phyloP scores from a whole-genome alignment of 2,329 filamentous ascomycete species.

The Ceratocystis cubensis region DNA sequence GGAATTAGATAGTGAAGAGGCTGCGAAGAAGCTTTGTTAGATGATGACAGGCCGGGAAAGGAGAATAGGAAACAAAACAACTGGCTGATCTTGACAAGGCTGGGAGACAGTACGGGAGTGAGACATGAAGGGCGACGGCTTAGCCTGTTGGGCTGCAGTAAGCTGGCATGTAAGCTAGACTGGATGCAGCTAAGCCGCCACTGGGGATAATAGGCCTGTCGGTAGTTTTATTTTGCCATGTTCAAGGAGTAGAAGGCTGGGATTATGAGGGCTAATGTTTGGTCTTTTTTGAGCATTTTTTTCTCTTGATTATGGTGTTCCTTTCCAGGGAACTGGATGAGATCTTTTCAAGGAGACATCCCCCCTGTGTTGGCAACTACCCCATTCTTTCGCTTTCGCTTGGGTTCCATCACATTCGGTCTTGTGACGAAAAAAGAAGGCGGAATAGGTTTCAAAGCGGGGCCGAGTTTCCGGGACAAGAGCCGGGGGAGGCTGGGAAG shows the following conservation, averaged over 20 bases:
- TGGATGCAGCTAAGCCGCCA: background rate
- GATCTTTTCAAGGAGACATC: background rate
- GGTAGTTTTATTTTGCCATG: background rate
- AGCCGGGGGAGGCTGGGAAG: background rate
- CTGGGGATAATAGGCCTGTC: background rate
- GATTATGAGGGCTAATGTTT: background rate
- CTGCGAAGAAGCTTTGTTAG: background rate
- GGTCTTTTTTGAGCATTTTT: background rate
- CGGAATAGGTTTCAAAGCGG: background rate
- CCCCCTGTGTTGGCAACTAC: background rate
- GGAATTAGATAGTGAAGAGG: slow-evolving; percentile 16
- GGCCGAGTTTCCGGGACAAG: background rate
- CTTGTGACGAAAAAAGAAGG: slow-evolving; percentile 3
- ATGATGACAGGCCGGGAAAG: background rate
- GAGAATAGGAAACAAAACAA: background rate
- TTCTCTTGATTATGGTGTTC: too few relatives aligned
- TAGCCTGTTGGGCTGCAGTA: background rate
- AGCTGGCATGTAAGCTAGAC: background rate
- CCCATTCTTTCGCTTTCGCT: slow-evolving; percentile 5
- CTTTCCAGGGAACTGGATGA: too few relatives aligned
- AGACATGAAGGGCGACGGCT: background rate
- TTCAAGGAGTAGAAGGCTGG: background rate
- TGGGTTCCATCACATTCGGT: background rate
- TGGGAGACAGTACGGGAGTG: background rate
- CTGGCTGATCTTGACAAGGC: background rate